Conservation (phyloP, 2,329 filamentous ascomycete genomes). For the Apiospora hydei region DNA sequence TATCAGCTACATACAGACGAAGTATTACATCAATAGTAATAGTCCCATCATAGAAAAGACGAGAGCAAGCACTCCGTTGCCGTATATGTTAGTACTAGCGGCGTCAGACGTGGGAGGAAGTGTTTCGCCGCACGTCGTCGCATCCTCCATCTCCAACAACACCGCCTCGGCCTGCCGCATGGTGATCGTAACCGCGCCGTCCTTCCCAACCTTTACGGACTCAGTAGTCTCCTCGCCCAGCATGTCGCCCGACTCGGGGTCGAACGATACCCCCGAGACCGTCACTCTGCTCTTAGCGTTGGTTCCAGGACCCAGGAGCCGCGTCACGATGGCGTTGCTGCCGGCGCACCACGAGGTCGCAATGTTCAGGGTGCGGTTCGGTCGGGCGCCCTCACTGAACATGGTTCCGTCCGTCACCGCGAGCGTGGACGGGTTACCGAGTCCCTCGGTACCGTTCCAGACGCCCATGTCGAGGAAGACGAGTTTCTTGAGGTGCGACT, state of each 20-base stretch:
- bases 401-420: slow-evolving; percentile 38
- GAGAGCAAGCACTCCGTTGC: neutral
- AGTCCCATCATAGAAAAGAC: neutral
- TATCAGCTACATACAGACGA: neutral
- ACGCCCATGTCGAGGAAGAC: slow-evolving; percentile 47
- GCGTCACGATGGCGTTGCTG: slow-evolving; percentile 33
- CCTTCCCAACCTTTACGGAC: slow-evolving; percentile 36
- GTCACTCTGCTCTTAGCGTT: slow-evolving; percentile 45
- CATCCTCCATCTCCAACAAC: slow-evolving; percentile 37
- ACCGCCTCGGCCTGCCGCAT: slow-evolving; percentile 42
- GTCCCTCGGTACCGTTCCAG: slow-evolving; percentile 45
- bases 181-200: slow-evolving; percentile 36
- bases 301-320: slow-evolving; percentile 43
- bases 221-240: slow-evolving; percentile 35
- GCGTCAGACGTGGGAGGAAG: neutral
- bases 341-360: slow-evolving; percentile 41
- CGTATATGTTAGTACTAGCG: neutral
- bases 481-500: slow-evolving; percentile 38
- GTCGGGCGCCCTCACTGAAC: slow-evolving; percentile 41
- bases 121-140: neutral
- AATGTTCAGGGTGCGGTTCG: slow-evolving; percentile 37
- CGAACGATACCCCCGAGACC: slow-evolving; percentile 43
- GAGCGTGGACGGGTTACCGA: slow-evolving; percentile 45
- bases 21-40: neutral
- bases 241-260: slow-evolving; percentile 36